phyloP scores from a whole-genome alignment of 257 asterid species.

The Forsythia suspensa region DNA sequence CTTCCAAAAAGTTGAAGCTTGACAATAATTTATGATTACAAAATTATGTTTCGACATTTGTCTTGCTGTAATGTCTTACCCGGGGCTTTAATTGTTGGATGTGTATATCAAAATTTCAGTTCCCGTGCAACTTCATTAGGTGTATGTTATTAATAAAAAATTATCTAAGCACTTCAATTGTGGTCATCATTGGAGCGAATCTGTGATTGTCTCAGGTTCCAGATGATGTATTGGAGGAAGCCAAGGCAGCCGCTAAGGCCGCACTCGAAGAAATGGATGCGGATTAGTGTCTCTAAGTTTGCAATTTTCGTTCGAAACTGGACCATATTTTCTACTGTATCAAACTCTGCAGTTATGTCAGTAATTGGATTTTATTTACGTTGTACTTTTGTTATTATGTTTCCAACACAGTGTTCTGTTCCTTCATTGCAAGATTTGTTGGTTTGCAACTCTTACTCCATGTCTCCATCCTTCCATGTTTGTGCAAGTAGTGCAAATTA shows the following conservation, averaged over 20 bases:
- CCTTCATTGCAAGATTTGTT: constrained; percentile 5
- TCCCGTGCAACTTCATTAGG: background rate
- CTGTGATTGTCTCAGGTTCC: constrained; percentile 65
- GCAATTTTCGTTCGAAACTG: background rate
- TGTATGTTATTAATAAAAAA: background rate
- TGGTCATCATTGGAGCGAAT: background rate
- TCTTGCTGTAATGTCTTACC: background rate
- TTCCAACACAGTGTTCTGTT: background rate
- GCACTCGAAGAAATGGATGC: constrained; percentile 99
- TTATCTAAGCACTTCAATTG: background rate
- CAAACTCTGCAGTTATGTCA: background rate
- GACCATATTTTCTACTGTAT: background rate
- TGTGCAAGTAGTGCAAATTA: background rate
- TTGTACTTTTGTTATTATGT: background rate
- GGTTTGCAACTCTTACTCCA: background rate
- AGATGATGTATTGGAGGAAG: constrained; percentile 73
- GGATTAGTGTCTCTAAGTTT: constrained; percentile 39
- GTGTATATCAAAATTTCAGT: background rate
- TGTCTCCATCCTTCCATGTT: background rate
- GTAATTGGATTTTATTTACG: background rate
- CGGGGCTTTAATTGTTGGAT: background rate
- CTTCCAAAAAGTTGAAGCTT: background rate
- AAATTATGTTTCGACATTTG: background rate
- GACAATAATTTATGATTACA: background rate
- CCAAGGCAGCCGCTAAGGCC: constrained; percentile 87